Conservation (phyloP, 805 yeast genomes). For the Metschnikowia aberdeeniae region DNA sequence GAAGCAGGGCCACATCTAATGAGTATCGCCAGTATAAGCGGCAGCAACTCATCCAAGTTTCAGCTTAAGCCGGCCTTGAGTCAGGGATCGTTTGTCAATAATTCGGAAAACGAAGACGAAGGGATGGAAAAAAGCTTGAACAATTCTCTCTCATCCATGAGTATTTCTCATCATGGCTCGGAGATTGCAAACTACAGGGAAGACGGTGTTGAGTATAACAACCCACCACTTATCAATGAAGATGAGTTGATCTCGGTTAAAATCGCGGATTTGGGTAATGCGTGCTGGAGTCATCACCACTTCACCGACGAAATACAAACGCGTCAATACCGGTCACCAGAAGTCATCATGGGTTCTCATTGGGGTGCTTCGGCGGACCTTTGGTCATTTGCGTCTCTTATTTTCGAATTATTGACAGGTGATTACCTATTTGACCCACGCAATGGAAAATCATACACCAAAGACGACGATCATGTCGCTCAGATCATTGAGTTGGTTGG, state of each 20-base stretch:
- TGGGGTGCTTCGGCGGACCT: constrained; percentile 65
- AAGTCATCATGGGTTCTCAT: constrained; percentile 49
- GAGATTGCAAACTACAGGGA: constrained; percentile 14
- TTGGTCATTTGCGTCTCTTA: constrained; percentile 58
- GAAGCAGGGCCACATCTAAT: neutral
- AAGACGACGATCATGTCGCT: constrained; percentile 61
- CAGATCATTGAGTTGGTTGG: constrained; percentile 56
- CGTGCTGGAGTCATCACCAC: constrained; percentile 60
- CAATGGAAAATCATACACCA: constrained; percentile 42
- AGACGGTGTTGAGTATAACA: constrained; percentile 5
- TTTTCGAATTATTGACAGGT: constrained; percentile 58
- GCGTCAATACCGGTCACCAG: constrained; percentile 64
- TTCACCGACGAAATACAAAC: constrained; percentile 69
- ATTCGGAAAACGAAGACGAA: constrained; percentile 16
- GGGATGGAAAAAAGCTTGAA: constrained; percentile 27
- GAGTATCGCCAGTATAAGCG: constrained; percentile 1
- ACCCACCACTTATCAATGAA: constrained; percentile 24
- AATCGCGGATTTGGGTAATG: constrained; percentile 68
- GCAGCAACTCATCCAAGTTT: neutral
- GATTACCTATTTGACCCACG: constrained; percentile 63
- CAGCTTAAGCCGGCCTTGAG: constrained; percentile 8
- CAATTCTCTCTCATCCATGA: constrained; percentile 40
- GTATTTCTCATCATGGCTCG: constrained; percentile 27
- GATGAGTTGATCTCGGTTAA: constrained; percentile 52
- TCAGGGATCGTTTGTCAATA: constrained; percentile 14